Evolutionary conservation across 352 stramenopile species (phyloP).

Genomic region (Globisporangium megalacanthum): DNA sequence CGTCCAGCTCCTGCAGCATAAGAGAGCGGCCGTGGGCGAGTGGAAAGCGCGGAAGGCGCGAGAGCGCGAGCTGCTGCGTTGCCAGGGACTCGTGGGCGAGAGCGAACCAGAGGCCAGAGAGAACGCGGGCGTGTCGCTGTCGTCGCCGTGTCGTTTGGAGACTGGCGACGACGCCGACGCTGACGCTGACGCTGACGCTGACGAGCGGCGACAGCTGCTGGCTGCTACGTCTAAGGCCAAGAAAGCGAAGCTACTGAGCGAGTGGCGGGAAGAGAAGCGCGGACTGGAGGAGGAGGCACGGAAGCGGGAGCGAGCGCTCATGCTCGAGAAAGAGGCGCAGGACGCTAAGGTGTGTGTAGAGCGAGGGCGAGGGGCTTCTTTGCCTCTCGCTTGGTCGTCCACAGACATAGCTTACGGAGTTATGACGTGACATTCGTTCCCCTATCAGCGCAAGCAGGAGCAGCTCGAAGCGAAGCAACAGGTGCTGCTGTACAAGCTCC

Average conservation of each 20-base stretch:
- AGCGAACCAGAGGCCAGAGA: background rate
- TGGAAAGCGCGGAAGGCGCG: slow-evolving; percentile 55
- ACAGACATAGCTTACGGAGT: background rate
- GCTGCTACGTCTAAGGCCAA: slow-evolving; percentile 21
- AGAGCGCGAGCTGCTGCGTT: slow-evolving; percentile 34
- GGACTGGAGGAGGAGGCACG: slow-evolving; percentile 28
- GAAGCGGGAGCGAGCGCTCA: slow-evolving; percentile 22
- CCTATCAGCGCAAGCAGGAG: slow-evolving; percentile 46
- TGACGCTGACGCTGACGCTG: background rate
- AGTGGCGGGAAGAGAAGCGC: slow-evolving; percentile 47
- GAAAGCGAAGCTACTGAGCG: slow-evolving; percentile 22
- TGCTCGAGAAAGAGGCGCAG: slow-evolving; percentile 27
- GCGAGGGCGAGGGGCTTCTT: too few species aligned
- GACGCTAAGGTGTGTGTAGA: slow-evolving; percentile 43
- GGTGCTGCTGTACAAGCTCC: slow-evolving; percentile 61
- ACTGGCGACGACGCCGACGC: background rate
- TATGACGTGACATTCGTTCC: background rate
- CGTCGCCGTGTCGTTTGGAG: background rate
- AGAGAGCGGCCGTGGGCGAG: slow-evolving; percentile 45
- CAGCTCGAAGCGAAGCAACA: slow-evolving; percentile 74
- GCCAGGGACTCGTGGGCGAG: slow-evolving; percentile 28
- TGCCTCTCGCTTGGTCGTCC: too few species aligned
- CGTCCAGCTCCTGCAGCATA: slow-evolving; percentile 45
- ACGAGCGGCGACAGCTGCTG: slow-evolving; percentile 6
- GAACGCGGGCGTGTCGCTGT: too few species aligned